Conservation (phyloP, 495 filamentous ascomycete species). For the Cercophora scortea region DNA sequence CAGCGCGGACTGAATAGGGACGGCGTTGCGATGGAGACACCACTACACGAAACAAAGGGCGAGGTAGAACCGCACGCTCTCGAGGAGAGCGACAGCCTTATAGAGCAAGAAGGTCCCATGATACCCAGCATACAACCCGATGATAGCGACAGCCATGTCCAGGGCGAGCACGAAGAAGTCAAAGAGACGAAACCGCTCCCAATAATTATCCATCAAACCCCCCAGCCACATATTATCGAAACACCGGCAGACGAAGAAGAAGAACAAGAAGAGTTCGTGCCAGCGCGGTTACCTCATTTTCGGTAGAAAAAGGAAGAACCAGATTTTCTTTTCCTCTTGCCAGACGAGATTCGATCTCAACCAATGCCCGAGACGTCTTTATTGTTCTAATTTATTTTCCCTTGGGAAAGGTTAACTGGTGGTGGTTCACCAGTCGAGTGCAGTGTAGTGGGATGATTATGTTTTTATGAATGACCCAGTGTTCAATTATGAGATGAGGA, state of each 20-base stretch:
- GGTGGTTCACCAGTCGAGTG: too few relatives aligned
- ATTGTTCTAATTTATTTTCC: too few relatives aligned
- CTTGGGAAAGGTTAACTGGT: too few relatives aligned
- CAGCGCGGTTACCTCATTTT: conserved; percentile 27
- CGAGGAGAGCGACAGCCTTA: background rate
- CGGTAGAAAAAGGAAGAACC: conserved; percentile 3
- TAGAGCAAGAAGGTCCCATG: background rate
- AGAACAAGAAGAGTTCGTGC: conserved; percentile 17
- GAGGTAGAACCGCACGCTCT: background rate
- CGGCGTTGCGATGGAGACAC: conserved; percentile 15
- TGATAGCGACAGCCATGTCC: background rate
- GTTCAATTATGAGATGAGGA: too few relatives aligned
- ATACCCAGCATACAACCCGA: background rate
- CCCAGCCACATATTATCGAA: background rate
- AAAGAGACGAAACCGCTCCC: conserved; percentile 9
- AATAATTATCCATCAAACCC: background rate
- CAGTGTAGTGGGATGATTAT: too few relatives aligned
- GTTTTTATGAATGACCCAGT: too few relatives aligned
- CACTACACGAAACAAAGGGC: background rate
- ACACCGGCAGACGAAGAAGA: background rate
- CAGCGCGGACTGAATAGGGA: conserved; percentile 55
- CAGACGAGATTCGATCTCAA: too few relatives aligned
- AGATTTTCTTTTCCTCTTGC: too few relatives aligned
- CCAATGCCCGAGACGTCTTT: too few relatives aligned
- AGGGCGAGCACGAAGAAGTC: background rate